Evolutionary conservation across 2,329 filamentous ascomycete genomes (phyloP), one percentile per base, ranked within the genome.

Genomic region (Escovopsis weberi): DNA sequence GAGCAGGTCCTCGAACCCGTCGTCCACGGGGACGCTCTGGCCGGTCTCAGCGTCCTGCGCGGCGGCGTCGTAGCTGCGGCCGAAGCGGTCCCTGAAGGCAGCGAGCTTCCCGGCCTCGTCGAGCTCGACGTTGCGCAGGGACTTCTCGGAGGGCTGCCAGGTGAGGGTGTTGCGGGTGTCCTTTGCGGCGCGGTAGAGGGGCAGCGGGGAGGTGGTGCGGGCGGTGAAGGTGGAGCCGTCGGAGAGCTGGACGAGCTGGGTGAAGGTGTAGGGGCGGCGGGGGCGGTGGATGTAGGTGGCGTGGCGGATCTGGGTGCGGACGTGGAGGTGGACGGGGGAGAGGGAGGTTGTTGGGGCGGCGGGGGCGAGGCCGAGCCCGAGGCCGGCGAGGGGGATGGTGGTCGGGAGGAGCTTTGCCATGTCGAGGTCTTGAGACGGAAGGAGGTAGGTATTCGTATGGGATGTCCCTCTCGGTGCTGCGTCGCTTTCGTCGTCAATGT

Each of bases 261-360:
- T 95, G 71, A 95, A 96, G 52, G 82, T 85, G 72, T 95, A 96
- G 36, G 91, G 89, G 6, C 88, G 78, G 57, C 87, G 83, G n/a
- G 87, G 87, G 12, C 91, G 85, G 48, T 74, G 75, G 58, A 96
- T 76, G 49, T 94, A 82, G 23, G 84, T 87, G 41, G 91, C 91
- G 59, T 86, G 78, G 47, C 87, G 81, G 58, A 78, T 70, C 66
- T 88, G 82, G 40, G 46, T 63, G 65, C 33, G 45, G 39, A 41
- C 40, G 62, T 51, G 50, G 37, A 59, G 55, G 46, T 55, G 47
- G 5, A 43, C 45, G 23, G 51, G 46, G 45, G 51, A 43, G 47
- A 53, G 50, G 40, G 51, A 45, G 43, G 53, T 44, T 45, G 60
- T 57, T 40, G 55, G 50, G 50, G 46, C 9, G 38, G 44, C 23